Percentiles rank a stretch among this genome's conserved stretches.
Evolutionary conservation across 129 eudicot genomes (phyloP).

Genomic region (Lactuca sativa): DNA sequence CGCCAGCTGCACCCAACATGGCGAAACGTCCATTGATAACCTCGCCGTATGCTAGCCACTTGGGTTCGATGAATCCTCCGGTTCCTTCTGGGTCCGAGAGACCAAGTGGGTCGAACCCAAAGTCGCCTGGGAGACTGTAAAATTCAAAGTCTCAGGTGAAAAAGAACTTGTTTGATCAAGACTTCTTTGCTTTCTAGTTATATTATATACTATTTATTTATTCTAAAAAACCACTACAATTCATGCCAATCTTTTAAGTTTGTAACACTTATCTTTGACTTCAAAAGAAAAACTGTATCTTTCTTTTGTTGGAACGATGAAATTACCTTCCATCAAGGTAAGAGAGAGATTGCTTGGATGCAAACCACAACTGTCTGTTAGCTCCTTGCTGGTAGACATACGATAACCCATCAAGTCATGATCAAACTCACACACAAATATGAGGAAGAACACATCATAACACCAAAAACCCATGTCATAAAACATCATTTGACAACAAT

Average conservation of each 20-base stretch:
- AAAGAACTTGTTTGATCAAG: background rate
- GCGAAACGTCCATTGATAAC: constrained; percentile 82
- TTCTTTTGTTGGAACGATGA: background rate
- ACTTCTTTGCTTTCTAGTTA: background rate
- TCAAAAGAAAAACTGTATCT: constrained; percentile 2
- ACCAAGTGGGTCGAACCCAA: constrained; percentile 93
- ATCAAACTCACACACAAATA: constrained; percentile 19
- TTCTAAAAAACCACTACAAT: background rate
- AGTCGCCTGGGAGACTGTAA: constrained; percentile 95
- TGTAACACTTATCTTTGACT: constrained; percentile 2
- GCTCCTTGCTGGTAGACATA: constrained; percentile 83
- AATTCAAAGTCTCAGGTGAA: constrained; percentile 2
- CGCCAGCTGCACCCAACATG: constrained; percentile 88
- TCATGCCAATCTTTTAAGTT: constrained; percentile 10
- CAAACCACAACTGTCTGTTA: constrained; percentile 84
- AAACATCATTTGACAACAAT: background rate
- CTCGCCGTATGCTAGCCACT: constrained; percentile 95
- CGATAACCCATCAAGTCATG: constrained; percentile 19
- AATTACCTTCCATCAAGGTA: constrained; percentile 94
- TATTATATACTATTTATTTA: background rate
- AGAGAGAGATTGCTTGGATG: constrained; percentile 94
- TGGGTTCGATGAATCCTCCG: constrained; percentile 96
- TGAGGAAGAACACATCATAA: constrained; percentile 4
- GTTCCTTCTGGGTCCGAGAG: constrained; percentile 99
- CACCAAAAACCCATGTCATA: background rate